A percentile compares a stretch with the other conserved stretches of the same genome.
These are phyloP conservation scores for Botrytis deweyae DNA, from an alignment of 2,329 filamentous ascomycete species.

Conservation along the genomic window DNA sequence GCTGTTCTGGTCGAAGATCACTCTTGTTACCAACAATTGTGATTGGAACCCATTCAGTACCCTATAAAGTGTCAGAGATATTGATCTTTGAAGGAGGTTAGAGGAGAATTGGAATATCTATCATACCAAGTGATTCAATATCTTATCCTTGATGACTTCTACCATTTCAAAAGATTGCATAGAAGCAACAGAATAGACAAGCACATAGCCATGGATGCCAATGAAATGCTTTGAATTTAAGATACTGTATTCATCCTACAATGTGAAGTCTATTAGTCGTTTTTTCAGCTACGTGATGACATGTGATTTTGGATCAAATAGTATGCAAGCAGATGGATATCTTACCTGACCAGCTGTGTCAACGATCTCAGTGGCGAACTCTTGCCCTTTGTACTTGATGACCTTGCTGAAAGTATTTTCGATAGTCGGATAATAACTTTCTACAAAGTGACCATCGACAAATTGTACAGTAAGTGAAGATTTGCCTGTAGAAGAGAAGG, in stretches of 20 bases:
- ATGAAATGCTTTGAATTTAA: slow-evolving; percentile 99
- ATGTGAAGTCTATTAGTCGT: slow-evolving; percentile 23
- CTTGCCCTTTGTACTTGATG: slow-evolving; percentile 88
- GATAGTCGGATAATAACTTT: slow-evolving; percentile 98
- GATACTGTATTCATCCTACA: slow-evolving; percentile 94
- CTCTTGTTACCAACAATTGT: slow-evolving; percentile 97
- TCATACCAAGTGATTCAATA: slow-evolving; percentile 87
- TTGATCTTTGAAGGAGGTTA: slow-evolving; percentile 14
- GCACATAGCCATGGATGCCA: slow-evolving; percentile 97
- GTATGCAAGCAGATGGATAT: neutral
- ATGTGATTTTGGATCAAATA: slow-evolving; percentile 21
- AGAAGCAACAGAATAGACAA: slow-evolving; percentile 96
- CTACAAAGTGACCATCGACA: slow-evolving; percentile 96
- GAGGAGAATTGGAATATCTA: neutral
- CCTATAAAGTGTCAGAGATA: slow-evolving; percentile 51
- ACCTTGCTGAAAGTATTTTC: slow-evolving; percentile 98
- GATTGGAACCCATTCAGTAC: slow-evolving; percentile 87
- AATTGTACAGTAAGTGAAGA: slow-evolving; percentile 96
- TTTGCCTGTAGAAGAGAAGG: slow-evolving; percentile 64
- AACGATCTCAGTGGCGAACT: slow-evolving; percentile 95
- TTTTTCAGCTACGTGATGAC: slow-evolving; percentile 1
- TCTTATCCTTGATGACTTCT: slow-evolving; percentile 92
- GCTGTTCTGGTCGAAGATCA: slow-evolving; percentile 87
- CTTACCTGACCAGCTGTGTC: slow-evolving; percentile 91
- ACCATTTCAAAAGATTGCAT: slow-evolving; percentile 97